Evolutionary conservation across 139 green algal genomes (phyloP), one percentile per base, ranked within the genome.

Genomic region (Cymbomonas tetramitiformis): DNA sequence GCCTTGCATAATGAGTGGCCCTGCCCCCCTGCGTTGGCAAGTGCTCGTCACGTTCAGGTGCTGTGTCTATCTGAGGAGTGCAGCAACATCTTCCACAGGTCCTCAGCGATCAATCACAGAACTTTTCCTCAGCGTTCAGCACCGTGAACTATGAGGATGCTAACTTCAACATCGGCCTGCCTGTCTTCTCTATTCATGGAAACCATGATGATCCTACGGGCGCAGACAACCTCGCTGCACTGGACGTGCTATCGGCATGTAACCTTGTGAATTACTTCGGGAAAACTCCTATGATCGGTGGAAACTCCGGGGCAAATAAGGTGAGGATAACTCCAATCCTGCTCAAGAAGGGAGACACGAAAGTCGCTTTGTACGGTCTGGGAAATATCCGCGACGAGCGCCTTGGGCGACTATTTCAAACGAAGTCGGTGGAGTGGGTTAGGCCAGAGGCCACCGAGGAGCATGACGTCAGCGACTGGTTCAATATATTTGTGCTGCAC

Each of bases 211-310:
- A 98, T 58, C 89, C 91, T 18, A 65, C 75, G 1, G 86, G 87
- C 18, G 63, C 73, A 0, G 83, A 94, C 57, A 91, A 93, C 64
- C 69, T 96, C 26, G 92, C 79, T 23, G 86, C 91, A 0, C 81
- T 98, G 26, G 89, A 96, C 71, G 79, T 97, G 31, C 70, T 96
- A 12, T 82, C 84, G 25, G 71, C 70, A 23, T 75, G 62, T 51
- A 74, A 76, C 33, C 74, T 97, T 6, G 75, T 97, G 51, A 97
- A 98, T 77, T 98, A 98, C 80, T 98, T 96, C 78, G 91, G 91
- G 26, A 98, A 98, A 68, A 53, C 41, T 15, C 34, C 6, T 3
- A 18, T 78, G 2, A 23, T 9, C 0, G 70, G 48, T 6, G 10
- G 19, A 3, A 30, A 21, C 0, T 43, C 26, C 21, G 67, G 54